Evolutionary conservation across 495 filamentous ascomycete species (phyloP), one percentile per base, ranked within the genome.

Genomic region (Aspergillus nanangensis): DNA sequence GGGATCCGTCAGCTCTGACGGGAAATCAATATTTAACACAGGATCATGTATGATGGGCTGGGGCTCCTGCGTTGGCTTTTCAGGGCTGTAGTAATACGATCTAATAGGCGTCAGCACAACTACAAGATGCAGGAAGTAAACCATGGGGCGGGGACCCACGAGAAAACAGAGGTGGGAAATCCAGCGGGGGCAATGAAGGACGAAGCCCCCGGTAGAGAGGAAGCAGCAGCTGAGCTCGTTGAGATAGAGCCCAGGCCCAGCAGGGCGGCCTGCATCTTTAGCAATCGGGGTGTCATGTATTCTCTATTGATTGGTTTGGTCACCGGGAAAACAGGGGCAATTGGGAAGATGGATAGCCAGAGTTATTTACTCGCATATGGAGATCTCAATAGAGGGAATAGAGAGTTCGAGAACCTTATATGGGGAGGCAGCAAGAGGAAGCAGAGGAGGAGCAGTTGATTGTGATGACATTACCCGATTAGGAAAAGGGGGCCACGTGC

Each of bases 41-140:
- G 78, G 74, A 51, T 82, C 78, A 45, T 73, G 66, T 15, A 83
- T 62, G 27, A 69, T 69, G 8, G 80, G 80, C 52, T 83, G 78
- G 25, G 79, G 76, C 58, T 83, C 71, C 44, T 69, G 61, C 27
- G 77, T 81, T 36, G 79, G 71, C 18, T 64, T 59, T 5, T 77
- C 71, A 20, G 71, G 69, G 10, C 71, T 61, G 47, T 72, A 74
- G 52, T 80, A 82, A 45, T 71, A 71, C 0, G 59, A 65, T 17
- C 63, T 67, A 24, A 1, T 9, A 18, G 11, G n/a, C 10, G 37
- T 3, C 5, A 15, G n/a, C n/a, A n/a, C n/a, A n/a, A n/a, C n/a
- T n/a, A n/a, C n/a, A n/a, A n/a, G n/a, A n/a, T n/a, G n/a, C n/a
- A n/a, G n/a, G n/a, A n/a, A n/a, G n/a, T n/a, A n/a, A n/a, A n/a